Evolutionary conservation across 2,329 filamentous ascomycete species (phyloP).

Genomic region (Raffaelea ambrosiae): DNA sequence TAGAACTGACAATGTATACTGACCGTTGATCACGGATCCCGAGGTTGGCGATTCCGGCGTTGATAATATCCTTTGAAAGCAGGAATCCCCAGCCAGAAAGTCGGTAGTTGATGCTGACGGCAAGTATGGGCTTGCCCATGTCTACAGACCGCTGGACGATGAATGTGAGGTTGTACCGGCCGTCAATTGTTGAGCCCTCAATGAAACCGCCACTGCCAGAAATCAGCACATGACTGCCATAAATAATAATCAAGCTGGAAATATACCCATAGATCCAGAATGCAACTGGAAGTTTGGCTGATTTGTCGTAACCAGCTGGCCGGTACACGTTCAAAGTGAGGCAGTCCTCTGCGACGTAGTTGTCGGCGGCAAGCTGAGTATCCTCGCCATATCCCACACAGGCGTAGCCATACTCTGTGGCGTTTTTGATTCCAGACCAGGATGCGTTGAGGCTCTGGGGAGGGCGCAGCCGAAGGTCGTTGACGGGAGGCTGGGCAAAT

Average conservation of each 20-base stretch:
- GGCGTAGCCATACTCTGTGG: background rate
- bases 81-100: constrained; percentile 39
- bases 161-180: constrained; percentile 44
- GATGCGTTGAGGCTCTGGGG: background rate
- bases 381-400: background rate
- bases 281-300: background rate
- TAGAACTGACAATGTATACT: too few species aligned
- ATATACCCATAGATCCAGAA: constrained; percentile 4
- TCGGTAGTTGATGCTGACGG: background rate
- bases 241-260: too few species aligned
- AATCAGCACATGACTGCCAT: too few species aligned
- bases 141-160: background rate
- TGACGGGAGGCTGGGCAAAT: constrained; percentile 34
- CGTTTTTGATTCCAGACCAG: background rate
- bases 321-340: constrained; percentile 2
- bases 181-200: constrained; percentile 30
- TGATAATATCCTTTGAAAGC: constrained; percentile 28
- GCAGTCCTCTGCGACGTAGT: constrained; percentile 2
- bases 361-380: too few species aligned
- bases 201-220: constrained; percentile 12
- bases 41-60: constrained; percentile 37
- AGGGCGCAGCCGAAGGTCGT: constrained; percentile 27
- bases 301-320: background rate
- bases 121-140: background rate
- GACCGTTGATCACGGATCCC: constrained; percentile 40